These are phyloP conservation scores for Cyclotella atomus DNA, from an alignment of 108 stramenopile genomes.

Conservation along the genomic window DNA sequence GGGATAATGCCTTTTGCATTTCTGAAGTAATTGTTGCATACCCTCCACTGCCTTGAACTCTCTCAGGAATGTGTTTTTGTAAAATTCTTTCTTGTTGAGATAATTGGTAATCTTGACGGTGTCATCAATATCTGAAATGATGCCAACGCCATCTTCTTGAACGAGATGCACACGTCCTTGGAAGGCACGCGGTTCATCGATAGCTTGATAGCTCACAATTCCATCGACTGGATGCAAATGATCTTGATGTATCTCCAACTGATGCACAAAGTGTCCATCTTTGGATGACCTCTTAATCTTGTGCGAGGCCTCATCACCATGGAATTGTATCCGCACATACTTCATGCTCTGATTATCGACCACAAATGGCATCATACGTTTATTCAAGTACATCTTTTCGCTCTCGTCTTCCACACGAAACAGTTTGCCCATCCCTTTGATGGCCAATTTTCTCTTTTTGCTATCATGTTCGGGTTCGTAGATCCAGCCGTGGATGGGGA, in stretches of 20 bases:
- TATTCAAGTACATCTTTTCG: conserved; percentile 27
- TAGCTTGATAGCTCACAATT: conserved; percentile 13
- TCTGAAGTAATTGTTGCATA: conserved; percentile 44
- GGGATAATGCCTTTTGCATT: conserved; percentile 13
- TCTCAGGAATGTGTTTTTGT: conserved; percentile 47
- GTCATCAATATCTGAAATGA: conserved; percentile 60
- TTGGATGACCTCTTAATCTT: conserved; percentile 29
- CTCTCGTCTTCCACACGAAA: conserved; percentile 26
- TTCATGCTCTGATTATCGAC: conserved; percentile 48
- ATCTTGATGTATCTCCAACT: neutral
- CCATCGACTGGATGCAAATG: conserved; percentile 4
- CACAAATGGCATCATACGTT: conserved; percentile 44
- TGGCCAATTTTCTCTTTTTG: conserved; percentile 30
- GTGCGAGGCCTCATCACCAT: conserved; percentile 1
- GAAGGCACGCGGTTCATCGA: conserved; percentile 17
- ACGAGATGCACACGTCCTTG: conserved; percentile 31
- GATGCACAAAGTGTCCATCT: conserved; percentile 47
- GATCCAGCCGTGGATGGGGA: conserved; percentile 55
- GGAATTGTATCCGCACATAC: conserved; percentile 20
- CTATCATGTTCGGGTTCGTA: conserved; percentile 47
- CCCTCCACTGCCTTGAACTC: conserved; percentile 52
- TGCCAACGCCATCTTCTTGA: conserved; percentile 30
- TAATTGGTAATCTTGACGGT: conserved; percentile 54
- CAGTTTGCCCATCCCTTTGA: conserved; percentile 27
- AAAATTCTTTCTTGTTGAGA: conserved; percentile 44